These are phyloP conservation scores for Glebionis coronaria DNA, from an alignment of 129 eudicot genomes.

Conservation along the genomic window DNA sequence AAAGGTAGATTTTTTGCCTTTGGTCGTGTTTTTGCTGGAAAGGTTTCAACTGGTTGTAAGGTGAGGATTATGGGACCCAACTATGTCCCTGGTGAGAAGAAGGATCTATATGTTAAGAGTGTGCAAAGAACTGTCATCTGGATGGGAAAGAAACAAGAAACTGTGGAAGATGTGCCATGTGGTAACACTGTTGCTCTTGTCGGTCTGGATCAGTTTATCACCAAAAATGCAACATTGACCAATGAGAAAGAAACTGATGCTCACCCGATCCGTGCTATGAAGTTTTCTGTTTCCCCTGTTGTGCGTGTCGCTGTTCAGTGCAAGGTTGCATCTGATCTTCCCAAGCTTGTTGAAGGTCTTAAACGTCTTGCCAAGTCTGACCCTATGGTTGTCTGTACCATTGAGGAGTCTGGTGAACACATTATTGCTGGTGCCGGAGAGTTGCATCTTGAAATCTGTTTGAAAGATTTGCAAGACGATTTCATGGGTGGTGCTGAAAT, in stretches of 20 bases:
- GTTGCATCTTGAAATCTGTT: constrained; percentile 76
- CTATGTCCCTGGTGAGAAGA: constrained; percentile 79
- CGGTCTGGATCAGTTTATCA: constrained; percentile 72
- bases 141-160: constrained; percentile 92
- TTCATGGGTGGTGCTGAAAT: constrained; percentile 93
- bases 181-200: constrained; percentile 83
- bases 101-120: constrained; percentile 69
- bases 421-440: constrained; percentile 91
- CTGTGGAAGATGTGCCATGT: constrained; percentile 80
- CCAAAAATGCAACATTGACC: constrained; percentile 70
- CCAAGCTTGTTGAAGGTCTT: constrained; percentile 79
- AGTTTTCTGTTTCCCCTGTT: constrained; percentile 83
- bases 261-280: constrained; percentile 84
- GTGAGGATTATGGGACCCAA: constrained; percentile 89
- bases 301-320: constrained; percentile 93
- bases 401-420: constrained; percentile 81
- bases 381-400: constrained; percentile 81
- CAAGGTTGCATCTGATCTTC: constrained; percentile 82
- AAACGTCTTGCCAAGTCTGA: constrained; percentile 77
- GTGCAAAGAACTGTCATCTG: constrained; percentile 88
- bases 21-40: constrained; percentile 80
- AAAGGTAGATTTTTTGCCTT: constrained; percentile 82
- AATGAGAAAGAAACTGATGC: constrained; percentile 76
- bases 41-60: constrained; percentile 70
- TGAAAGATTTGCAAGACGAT: constrained; percentile 72